Base-by-base conservation (phyloP, 257 asterid genomes). In the Handroanthus guayacan region DNA sequence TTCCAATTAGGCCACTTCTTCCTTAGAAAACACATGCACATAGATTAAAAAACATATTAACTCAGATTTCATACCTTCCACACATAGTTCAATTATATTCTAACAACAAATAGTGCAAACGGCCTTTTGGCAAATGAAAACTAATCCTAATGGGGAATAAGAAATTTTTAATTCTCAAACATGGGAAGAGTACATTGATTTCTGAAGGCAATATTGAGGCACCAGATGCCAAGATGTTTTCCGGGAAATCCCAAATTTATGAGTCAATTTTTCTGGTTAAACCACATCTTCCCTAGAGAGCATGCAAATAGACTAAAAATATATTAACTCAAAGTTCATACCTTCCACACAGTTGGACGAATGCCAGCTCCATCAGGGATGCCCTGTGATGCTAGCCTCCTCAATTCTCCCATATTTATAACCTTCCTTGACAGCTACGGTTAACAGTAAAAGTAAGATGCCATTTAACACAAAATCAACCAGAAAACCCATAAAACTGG, bases 261-360 rank as follows among this genome's bases (percentile, higher is more conserved):
- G 45, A 5, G 14, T 14, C 12, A 6, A 1, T 31, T n/a, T 5
- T 37, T 31, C 16, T 12, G 5, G 6, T 62, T 37, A 37, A 57
- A 51, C 13, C 45, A 2, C 44, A 44, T 69, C 18, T 11, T 71
- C 39, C 45, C 56, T 43, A 5, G 13, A 13, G 60, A 58, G 37
- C 4, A 45, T 67, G 74, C 61, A 56, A 36, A 55, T 47, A 55
- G 57, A 37, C 34, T 50, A 67, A 51, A 18, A 72, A 16, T 75
- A 71, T 45, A 38, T 54, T 1, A 67, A 52, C 63, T 75, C 13
- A 48, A 18, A 80, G 57, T 57, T 52, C 71, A 52, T 89, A 94
- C 99, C 98, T 95, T 92, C 98, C 99, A 95, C 55, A 89, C 97
- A n/a, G 88, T 84, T 48, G 98, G 85, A 20, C 98, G 99, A 77